Evolutionary conservation across 371 early-diverging fungal species (phyloP), one percentile per base, ranked within the genome.

Genomic region (Mortierella sp.): DNA sequence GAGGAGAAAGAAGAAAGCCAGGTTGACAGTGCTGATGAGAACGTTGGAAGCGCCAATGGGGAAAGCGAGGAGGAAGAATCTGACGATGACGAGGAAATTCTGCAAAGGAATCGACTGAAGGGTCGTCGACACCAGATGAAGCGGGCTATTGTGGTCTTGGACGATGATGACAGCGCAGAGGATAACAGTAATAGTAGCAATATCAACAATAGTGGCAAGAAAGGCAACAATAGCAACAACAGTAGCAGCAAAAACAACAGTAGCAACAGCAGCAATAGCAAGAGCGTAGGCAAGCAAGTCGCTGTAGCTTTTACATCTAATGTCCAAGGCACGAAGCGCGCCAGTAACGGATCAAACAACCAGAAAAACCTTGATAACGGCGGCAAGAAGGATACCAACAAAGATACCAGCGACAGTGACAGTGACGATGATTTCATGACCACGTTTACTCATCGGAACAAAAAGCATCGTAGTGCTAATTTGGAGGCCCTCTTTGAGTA

Each of bases 361-460:
- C 13, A 47, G 19, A 19, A 19, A 4, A 52, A n/a, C 19, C 21
- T 22, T 21, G 2, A 41, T 4, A 15, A 7, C 32, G 47, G 48
- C 22, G 40, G 16, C n/a, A 21, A 55, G 43, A 50, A 55, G 9
- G 47, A 45, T 22, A 21, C n/a, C 52, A 45, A 45, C 47, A 21
- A 8, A 40, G 50, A n/a, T 48, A 48, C n/a, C 48, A 48, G 48
- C 5, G 55, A 58, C n/a, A 33, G 13, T 28, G 63, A 47, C 24
- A 59, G 58, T 38, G 62, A 69, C 24, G 62, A 61, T 48, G 53
- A 69, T n/a, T 63, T 63, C 58, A 47, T 55, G 3, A n/a, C 47
- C 4, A 11, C 64, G 3, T 21, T 24, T 19, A 7, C 15, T 4
- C 55, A 45, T 3, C 32, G 58, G 24, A 62, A 11, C 41, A 69